These are phyloP conservation scores for Colletotrichum tanaceti DNA, from an alignment of 2,329 filamentous ascomycete genomes.

Conservation along the genomic window DNA sequence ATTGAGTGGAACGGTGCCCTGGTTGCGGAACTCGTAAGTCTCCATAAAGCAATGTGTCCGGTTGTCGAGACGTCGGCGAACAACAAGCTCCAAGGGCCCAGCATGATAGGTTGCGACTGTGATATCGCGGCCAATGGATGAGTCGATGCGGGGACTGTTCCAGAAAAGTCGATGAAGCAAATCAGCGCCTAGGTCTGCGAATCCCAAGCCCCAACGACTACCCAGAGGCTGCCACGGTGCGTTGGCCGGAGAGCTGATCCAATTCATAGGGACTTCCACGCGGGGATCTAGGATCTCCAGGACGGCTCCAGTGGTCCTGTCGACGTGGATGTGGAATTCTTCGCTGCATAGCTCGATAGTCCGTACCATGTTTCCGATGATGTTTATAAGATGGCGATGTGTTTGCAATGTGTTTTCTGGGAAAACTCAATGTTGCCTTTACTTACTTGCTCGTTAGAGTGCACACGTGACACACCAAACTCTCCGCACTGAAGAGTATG, in stretches of 20 bases:
- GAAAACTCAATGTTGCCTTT: too few relatives aligned
- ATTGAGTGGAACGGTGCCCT: conserved; percentile 12
- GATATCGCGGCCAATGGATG: conserved; percentile 3
- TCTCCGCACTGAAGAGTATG: too few relatives aligned
- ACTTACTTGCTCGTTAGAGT: too few relatives aligned
- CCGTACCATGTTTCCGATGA: conserved; percentile 19
- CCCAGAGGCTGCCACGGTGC: conserved; percentile 38
- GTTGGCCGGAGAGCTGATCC: conserved; percentile 35
- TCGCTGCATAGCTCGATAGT: conserved; percentile 25
- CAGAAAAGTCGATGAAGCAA: conserved; percentile 31
- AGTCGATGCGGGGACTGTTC: conserved; percentile 28
- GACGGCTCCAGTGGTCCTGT: conserved; percentile 27
- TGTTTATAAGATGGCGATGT: background rate
- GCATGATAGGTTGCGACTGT: conserved; percentile 4
- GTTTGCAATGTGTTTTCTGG: too few relatives aligned
- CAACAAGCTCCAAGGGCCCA: conserved; percentile 25
- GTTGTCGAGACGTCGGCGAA: conserved; percentile 23
- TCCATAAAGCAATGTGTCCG: conserved; percentile 23
- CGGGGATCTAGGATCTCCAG: conserved; percentile 27
- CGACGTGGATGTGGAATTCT: conserved; percentile 29
- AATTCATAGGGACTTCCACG: conserved; percentile 26
- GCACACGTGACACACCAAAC: too few relatives aligned
- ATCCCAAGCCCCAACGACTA: conserved; percentile 38
- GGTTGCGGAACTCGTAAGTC: conserved; percentile 33
- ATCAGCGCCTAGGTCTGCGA: conserved; percentile 26